A percentile compares a stretch with the other conserved stretches of the same genome.
Evolutionary conservation across 106 monocot genomes (phyloP).

Genomic region (Gastrodia elata): DNA sequence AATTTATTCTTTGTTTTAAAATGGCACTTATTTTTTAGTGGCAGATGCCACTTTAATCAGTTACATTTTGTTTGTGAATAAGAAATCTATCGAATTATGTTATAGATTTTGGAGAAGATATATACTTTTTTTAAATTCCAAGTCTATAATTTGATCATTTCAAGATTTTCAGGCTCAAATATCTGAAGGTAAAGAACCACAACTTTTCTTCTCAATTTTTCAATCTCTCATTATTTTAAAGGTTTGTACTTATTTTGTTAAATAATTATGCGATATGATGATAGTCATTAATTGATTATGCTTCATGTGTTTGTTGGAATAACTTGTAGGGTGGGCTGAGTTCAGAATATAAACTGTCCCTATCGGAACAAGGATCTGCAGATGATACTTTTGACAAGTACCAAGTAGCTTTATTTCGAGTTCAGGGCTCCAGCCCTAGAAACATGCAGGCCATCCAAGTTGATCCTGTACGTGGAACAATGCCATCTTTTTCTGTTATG

Average conservation of each 20-base stretch:
- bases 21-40: not conserved
- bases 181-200: conserved; percentile 42
- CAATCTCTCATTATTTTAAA: conserved; percentile 29
- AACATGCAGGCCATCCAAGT: conserved; percentile 57
- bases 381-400: conserved; percentile 22
- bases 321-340: conserved; percentile 36
- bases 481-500: not conserved
- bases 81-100: not conserved
- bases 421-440: conserved; percentile 40
- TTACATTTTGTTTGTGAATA: not conserved
- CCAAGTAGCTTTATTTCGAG: conserved; percentile 28
- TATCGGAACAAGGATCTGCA: conserved; percentile 9
- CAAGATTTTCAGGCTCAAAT: conserved; percentile 33
- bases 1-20: not conserved
- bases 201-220: conserved; percentile 38
- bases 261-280: not conserved
- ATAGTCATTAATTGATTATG: not conserved
- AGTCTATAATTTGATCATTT: not conserved
- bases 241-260: conserved; percentile 9
- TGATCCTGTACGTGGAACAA: conserved; percentile 28
- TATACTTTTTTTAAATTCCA: not conserved
- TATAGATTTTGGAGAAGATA: not conserved
- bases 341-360: conserved; percentile 25
- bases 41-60: not conserved
- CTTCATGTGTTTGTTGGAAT: conserved; percentile 7